Evolutionary conservation across 1,139 yeast species (phyloP).

Genomic region (Nakaseomyces nivariensis): DNA sequence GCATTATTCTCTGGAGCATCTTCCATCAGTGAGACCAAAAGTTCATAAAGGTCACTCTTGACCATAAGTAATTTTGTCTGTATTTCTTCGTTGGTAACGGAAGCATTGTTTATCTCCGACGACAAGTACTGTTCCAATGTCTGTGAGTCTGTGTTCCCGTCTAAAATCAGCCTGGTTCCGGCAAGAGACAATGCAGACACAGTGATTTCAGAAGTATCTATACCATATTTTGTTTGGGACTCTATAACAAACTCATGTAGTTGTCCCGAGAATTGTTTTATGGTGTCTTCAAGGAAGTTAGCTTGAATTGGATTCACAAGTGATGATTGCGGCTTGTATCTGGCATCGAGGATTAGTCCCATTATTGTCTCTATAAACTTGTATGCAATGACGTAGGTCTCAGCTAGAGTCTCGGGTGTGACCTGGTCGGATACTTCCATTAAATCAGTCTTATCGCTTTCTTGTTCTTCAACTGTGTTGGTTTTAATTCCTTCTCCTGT

Average conservation of each 20-base stretch:
- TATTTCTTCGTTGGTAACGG: not conserved
- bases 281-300: conserved; percentile 15
- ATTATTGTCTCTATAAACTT: conserved; percentile 15
- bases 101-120: not conserved
- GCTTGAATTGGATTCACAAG: conserved; percentile 14
- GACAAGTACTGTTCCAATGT: not conserved
- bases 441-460: conserved; percentile 6
- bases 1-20: not conserved
- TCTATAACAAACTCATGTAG: conserved; percentile 8
- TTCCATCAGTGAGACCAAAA: conserved; percentile 5
- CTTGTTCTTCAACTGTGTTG: not conserved
- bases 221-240: not conserved
- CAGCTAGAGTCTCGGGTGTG: conserved; percentile 17
- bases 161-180: not conserved
- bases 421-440: conserved; percentile 24
- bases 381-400: conserved; percentile 16
- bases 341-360: conserved; percentile 15
- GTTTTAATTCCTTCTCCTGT: not conserved
- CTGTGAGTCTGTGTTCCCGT: not conserved
- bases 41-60: conserved; percentile 11
- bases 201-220: not conserved
- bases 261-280: conserved; percentile 13
- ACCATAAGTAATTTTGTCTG: conserved; percentile 7
- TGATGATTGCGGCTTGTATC: conserved; percentile 3
- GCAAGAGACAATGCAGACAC: not conserved